A percentile compares a stretch with the other conserved stretches of the same genome.
Conservation (phyloP, 1,284 basidiomycete species). For the Malassezia slooffiae region DNA sequence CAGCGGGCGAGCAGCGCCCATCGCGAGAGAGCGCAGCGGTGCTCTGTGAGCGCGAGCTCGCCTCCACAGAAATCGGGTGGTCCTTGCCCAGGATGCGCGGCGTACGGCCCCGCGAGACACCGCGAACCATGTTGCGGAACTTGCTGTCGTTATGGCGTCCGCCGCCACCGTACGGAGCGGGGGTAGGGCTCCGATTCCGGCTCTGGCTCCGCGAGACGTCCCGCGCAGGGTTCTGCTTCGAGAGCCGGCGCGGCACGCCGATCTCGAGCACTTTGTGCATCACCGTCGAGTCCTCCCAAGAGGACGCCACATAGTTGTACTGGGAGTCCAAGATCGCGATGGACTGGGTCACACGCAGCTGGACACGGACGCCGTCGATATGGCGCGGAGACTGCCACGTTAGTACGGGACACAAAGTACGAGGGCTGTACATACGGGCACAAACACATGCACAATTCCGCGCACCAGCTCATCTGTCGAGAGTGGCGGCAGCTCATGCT, state of each 20-base stretch:
- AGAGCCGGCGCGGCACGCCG: slow-evolving; percentile 19
- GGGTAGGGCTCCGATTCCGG: slow-evolving; percentile 7
- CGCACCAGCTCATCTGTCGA: slow-evolving; percentile 42
- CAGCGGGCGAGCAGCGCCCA: no score
- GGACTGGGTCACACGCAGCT: slow-evolving; percentile 38
- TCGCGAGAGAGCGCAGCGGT: no score
- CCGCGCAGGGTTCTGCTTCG: slow-evolving; percentile 10
- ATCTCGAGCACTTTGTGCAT: slow-evolving; percentile 43
- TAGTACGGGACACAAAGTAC: background rate
- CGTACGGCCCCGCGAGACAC: slow-evolving; percentile 8
- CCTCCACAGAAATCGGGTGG: no score
- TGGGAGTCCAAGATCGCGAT: slow-evolving; percentile 36
- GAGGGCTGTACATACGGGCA: slow-evolving; percentile 16
- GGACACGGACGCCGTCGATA: slow-evolving; percentile 40
- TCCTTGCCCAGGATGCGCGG: no score
- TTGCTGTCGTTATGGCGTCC: background rate
- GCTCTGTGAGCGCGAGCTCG: no score
- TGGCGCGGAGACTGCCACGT: slow-evolving; percentile 22
- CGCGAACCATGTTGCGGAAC: slow-evolving; percentile 13
- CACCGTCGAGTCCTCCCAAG: slow-evolving; percentile 40
- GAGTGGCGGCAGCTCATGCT: slow-evolving; percentile 27
- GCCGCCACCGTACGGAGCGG: slow-evolving; percentile 1
- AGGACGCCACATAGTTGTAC: slow-evolving; percentile 26
- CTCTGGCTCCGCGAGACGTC: slow-evolving; percentile 1
- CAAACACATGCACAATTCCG: slow-evolving; percentile 42